Evolutionary conservation across 2,329 filamentous ascomycete species (phyloP).

Genomic region (Xylariaceae sp.): DNA sequence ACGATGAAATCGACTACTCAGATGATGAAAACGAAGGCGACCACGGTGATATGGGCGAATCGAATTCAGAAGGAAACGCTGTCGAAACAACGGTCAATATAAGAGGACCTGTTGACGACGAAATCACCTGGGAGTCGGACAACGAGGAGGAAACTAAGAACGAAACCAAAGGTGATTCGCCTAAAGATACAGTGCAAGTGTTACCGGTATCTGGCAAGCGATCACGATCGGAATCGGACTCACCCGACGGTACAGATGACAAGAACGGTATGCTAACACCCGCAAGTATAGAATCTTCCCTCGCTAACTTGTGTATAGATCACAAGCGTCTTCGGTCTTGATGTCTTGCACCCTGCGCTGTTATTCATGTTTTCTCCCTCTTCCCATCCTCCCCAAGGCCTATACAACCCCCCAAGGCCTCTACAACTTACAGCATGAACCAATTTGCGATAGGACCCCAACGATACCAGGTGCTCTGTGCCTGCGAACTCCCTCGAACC

Average conservation of each 20-base stretch:
- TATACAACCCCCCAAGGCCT: conserved; percentile 1
- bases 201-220: conserved; percentile 32
- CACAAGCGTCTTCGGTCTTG: conserved; percentile 49
- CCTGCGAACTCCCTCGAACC: conserved; percentile 11
- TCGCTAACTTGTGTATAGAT: conserved; percentile 37
- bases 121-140: conserved; percentile 35
- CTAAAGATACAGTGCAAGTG: conserved; percentile 33
- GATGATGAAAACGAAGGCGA: conserved; percentile 33
- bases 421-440: conserved; percentile 14
- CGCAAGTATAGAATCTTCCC: neutral
- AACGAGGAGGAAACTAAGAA: conserved; percentile 28
- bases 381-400: neutral
- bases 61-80: conserved; percentile 18
- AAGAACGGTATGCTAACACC: conserved; percentile 28
- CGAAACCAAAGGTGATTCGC: conserved; percentile 17
- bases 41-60: conserved; percentile 19
- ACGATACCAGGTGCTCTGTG: conserved; percentile 22
- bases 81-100: conserved; percentile 18
- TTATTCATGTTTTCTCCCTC: conserved; percentile 7
- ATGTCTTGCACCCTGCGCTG: conserved; percentile 21
- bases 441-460: conserved; percentile 21
- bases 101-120: conserved; percentile 28
- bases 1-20: conserved; percentile 35
- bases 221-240: conserved; percentile 27
- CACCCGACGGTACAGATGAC: conserved; percentile 23